Evolutionary conservation across 2,329 filamentous ascomycete species (phyloP).

Genomic region (Plectosphaerella plurivora): DNA sequence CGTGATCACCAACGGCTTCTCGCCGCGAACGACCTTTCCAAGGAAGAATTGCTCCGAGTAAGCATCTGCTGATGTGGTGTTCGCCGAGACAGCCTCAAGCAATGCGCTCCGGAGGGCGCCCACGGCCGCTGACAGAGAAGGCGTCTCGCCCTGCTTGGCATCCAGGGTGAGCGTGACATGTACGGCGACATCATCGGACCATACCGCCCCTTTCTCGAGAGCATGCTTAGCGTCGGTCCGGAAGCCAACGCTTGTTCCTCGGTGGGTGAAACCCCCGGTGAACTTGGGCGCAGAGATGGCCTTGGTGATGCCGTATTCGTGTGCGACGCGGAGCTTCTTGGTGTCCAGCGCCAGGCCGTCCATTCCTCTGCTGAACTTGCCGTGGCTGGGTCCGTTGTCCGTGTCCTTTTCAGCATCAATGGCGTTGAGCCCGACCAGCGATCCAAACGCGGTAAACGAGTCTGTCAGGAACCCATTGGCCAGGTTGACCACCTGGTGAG

Average conservation of each 20-base stretch:
- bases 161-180: slow-evolving; percentile 52
- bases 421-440: slow-evolving; percentile 56
- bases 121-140: slow-evolving; percentile 51
- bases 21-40: slow-evolving; percentile 47
- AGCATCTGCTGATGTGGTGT: slow-evolving; percentile 26
- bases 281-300: slow-evolving; percentile 53
- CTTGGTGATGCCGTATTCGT: slow-evolving; percentile 52
- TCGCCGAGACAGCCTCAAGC: slow-evolving; percentile 40
- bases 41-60: slow-evolving; percentile 48
- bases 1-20: slow-evolving; percentile 51
- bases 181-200: slow-evolving; percentile 48
- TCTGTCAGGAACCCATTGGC: slow-evolving; percentile 56
- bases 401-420: slow-evolving; percentile 54
- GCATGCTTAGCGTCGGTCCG: slow-evolving; percentile 42
- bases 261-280: slow-evolving; percentile 34
- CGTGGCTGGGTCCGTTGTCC: slow-evolving; percentile 43
- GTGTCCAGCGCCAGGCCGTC: slow-evolving; percentile 52
- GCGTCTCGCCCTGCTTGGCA: slow-evolving; percentile 38
- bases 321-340: slow-evolving; percentile 50
- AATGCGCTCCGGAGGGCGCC: slow-evolving; percentile 49
- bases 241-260: slow-evolving; percentile 57
- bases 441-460: slow-evolving; percentile 57
- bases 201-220: slow-evolving; percentile 45
- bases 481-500: slow-evolving; percentile 38
- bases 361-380: slow-evolving; percentile 52